Base-by-base conservation (phyloP, 148 eudicot species). In the Gaultheria prostrata region DNA sequence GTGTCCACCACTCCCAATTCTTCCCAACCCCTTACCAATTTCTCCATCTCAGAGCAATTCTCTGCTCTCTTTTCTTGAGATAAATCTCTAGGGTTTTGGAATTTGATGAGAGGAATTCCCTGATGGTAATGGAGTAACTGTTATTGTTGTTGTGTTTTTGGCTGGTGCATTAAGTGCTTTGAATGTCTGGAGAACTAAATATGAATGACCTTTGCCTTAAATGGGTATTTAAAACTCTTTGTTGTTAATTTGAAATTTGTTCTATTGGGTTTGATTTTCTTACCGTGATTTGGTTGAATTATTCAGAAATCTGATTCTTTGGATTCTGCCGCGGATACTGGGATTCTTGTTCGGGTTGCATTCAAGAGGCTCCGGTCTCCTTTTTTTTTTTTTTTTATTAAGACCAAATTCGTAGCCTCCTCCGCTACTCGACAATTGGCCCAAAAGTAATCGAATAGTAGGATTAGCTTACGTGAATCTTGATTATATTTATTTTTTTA, bases 1-100 rank as follows among this genome's bases (percentile, higher is more conserved):
- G 95, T 94, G 0, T 88, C 92, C 79, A 90, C 94, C 53, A 88
- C 91, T 10, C 94, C 93, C 33, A 92, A 87, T 74, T 82, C 88
- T 6, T 82, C 84, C 93, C 91, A 90, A 7, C 83, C 83, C 49
- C 81, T 82, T 63, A 26, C 8, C 51, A 56, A 78, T 46, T 77
- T 67, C 35, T 67, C 72, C 72, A 67, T 67, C 70, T 77, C 81
- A 75, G 43, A 6, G 57, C 30, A 39, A 39, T n/a, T n/a, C 15
- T 4, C 14, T 12, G 14, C n/a, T 26, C 78, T 53, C 26, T 61
- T 48, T 75, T 18, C 21, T 33, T 53, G 24, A 8, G 35, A 76
- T 35, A 46, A 18, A 45, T 84, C 21, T 26, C 57, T 50, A 8
- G 81, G 87, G 49, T 87, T 74, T 50, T 79, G 82, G 48, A 70